Base-by-base conservation (phyloP, 2,329 filamentous ascomycete species). In the Fonsecaea multimorphosa region DNA sequence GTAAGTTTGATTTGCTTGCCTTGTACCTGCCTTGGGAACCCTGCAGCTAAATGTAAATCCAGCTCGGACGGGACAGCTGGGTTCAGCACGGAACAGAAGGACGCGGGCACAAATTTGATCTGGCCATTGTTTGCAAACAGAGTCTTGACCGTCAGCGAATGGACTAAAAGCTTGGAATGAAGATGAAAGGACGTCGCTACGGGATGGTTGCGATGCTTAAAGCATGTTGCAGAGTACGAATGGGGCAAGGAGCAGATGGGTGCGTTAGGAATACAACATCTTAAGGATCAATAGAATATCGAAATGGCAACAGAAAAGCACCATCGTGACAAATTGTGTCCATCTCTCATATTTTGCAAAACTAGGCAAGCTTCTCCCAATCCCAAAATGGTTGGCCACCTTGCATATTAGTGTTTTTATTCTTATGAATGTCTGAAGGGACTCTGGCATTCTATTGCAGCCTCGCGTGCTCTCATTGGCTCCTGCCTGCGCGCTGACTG, bases 111-210 rank as follows among this genome's bases (percentile, higher is more conserved):
- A 0, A 22, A 51, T 11, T 40, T 62, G 8, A 57, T 62, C 34
- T 62, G 60, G 60, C 60, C 60, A n/a, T 19, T 62, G 36, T 56
- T 62, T 27, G 34, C 60, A 1, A 51, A 57, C n/a, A 38, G 14
- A 9, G 24, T 62, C 22, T 38, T 38, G 38, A 49, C 51, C 4
- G 59, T 56, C 5, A 9, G 46, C 1, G 60, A 62, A 7, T 62
- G 60, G 60, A 38, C 27, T 8, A 40, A 55, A 8, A 46, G 60
- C 22, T 29, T 62, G 60, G 6, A 36, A 52, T 49, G 34, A 31
- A 14, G 24, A 5, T 14, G 22, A 14, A 40, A 44, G 27, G 3
- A 8, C 3, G 19, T 24, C 9, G 11, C 19, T 24, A 40, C 3
- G 19, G 9, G 40, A 46, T 22, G 19, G 5, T 12, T 1, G 8